phyloP scores from a whole-genome alignment of 2,329 filamentous ascomycete genomes.

The Chaetoscypha palmicola region DNA sequence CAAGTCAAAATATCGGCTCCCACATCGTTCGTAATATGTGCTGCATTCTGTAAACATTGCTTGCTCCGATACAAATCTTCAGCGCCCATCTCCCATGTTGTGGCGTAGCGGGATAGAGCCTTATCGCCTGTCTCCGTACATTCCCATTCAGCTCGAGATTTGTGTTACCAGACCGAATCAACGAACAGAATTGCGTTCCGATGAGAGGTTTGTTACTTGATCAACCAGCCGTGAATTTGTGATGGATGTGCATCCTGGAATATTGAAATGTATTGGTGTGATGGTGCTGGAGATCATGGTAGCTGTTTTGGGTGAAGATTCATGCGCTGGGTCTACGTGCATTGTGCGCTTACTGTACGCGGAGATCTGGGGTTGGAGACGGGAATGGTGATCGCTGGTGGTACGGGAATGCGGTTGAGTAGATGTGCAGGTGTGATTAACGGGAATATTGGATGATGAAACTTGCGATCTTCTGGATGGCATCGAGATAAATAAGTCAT shows the following conservation, averaged over 20 bases:
- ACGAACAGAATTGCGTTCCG: too few species aligned
- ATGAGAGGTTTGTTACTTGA: too few species aligned
- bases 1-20: too few species aligned
- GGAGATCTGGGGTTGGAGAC: background rate
- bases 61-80: background rate
- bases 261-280: background rate
- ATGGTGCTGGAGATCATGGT: too few species aligned
- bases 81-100: background rate
- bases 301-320: too few species aligned
- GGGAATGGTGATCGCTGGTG: background rate
- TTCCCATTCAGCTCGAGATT: background rate
- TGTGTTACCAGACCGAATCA: background rate
- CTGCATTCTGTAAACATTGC: too few species aligned
- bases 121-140: too few species aligned
- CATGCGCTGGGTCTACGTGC: background rate
- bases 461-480: background rate
- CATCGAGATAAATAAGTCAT: background rate
- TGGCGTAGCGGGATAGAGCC: background rate
- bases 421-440: too few species aligned
- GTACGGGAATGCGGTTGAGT: too few species aligned
- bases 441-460: background rate
- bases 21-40: too few species aligned
- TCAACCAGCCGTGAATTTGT: too few species aligned
- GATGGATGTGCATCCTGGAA: background rate
- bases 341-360: background rate